Percentiles rank a stretch among this genome's conserved stretches.
These are phyloP conservation scores for Aschersonia sp. DNA, from an alignment of 2,329 filamentous ascomycete species.

Conservation along the genomic window DNA sequence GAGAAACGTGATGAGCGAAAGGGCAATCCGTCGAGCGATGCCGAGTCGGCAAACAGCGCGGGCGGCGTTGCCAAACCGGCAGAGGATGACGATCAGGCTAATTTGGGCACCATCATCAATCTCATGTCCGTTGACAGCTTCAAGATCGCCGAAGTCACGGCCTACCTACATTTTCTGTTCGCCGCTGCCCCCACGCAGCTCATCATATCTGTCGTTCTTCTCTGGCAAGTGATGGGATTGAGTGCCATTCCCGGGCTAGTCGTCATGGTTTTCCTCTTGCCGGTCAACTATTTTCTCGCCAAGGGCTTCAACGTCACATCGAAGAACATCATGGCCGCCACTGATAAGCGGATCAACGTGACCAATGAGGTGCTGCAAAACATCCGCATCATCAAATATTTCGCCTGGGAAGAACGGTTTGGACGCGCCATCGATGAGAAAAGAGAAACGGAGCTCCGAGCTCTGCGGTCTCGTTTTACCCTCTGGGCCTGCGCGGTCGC, in stretches of 20 bases:
- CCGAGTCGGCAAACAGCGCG: constrained; percentile 19
- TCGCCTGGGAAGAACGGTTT: constrained; percentile 94
- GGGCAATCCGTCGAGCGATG: constrained; percentile 15
- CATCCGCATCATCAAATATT: constrained; percentile 98
- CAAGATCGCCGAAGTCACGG: constrained; percentile 90
- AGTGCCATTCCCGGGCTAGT: constrained; percentile 89
- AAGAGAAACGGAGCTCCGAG: constrained; percentile 60
- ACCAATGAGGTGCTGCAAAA: constrained; percentile 97
- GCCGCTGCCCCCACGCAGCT: constrained; percentile 84
- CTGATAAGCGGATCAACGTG: constrained; percentile 88
- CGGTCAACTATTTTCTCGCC: constrained; percentile 80
- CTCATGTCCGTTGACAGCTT: constrained; percentile 99
- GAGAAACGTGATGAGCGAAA: constrained; percentile 42
- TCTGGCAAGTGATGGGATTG: constrained; percentile 81
- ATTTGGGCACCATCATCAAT: constrained; percentile 96
- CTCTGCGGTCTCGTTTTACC: constrained; percentile 70
- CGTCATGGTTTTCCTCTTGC: constrained; percentile 78
- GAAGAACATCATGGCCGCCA: constrained; percentile 82
- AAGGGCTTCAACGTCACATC: constrained; percentile 75
- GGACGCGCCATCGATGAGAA: constrained; percentile 80
- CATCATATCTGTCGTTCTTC: constrained; percentile 60
- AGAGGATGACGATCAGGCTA: constrained; percentile 58
- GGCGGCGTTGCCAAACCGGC: constrained; percentile 21
- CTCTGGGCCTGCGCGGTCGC: constrained; percentile 87
- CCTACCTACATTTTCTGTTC: constrained; percentile 93